Conservation (phyloP, 108 stramenopile species). For the Cyclostephanos invisitatus region DNA sequence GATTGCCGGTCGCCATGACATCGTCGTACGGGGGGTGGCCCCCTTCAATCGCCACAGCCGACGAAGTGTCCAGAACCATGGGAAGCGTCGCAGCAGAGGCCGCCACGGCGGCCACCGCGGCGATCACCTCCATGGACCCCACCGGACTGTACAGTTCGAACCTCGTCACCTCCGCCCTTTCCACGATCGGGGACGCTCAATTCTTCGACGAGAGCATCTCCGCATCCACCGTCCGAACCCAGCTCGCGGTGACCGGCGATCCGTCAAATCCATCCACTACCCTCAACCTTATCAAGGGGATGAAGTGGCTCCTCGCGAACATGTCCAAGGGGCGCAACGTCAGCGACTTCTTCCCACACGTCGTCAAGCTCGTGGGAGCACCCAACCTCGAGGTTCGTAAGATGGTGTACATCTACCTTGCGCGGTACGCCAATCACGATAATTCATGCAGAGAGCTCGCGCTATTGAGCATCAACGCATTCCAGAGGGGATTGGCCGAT, state of each 20-base stretch:
- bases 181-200: conserved; percentile 88
- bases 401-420: conserved; percentile 99
- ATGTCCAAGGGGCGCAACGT: conserved; percentile 96
- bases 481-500: conserved; percentile 96
- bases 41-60: conserved; percentile 11
- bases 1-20: background rate
- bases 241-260: conserved; percentile 64
- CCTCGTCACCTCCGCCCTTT: conserved; percentile 66
- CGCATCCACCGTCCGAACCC: conserved; percentile 81
- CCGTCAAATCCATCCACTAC: conserved; percentile 77
- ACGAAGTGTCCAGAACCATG: conserved; percentile 22
- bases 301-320: conserved; percentile 98
- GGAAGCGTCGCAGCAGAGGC: conserved; percentile 19
- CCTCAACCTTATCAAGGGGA: conserved; percentile 84
- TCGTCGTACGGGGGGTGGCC: conserved; percentile 12
- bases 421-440: conserved; percentile 92
- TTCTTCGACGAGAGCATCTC: conserved; percentile 98
- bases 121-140: conserved; percentile 37
- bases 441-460: conserved; percentile 92
- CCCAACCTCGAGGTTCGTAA: conserved; percentile 94
- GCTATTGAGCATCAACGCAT: conserved; percentile 93
- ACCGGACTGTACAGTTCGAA: conserved; percentile 48
- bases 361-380: conserved; percentile 93
- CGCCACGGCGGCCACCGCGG: conserved; percentile 23
- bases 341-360: conserved; percentile 95